Evolutionary conservation across 2,329 filamentous ascomycete species (phyloP).

Genomic region (Amauroascus niger): DNA sequence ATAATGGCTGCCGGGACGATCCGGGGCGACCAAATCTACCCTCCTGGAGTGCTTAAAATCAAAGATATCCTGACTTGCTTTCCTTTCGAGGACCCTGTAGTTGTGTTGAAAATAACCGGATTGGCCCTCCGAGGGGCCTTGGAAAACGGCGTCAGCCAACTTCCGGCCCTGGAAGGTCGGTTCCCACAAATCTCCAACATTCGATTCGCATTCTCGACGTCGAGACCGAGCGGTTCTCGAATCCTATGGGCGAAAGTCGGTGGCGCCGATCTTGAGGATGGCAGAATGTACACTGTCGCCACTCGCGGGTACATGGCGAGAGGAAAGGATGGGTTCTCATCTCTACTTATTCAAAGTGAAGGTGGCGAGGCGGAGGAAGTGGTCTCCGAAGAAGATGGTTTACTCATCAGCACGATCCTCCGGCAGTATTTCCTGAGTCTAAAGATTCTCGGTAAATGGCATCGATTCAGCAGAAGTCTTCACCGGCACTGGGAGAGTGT

Average conservation of each 20-base stretch:
- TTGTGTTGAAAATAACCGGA: constrained; percentile 63
- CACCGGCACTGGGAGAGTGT: constrained; percentile 57
- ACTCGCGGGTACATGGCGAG: constrained; percentile 84
- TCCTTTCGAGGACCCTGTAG: constrained; percentile 82
- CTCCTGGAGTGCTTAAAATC: constrained; percentile 64
- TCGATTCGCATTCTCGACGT: constrained; percentile 60
- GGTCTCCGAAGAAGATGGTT: constrained; percentile 75
- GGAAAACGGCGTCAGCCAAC: constrained; percentile 71
- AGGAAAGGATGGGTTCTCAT: constrained; percentile 75
- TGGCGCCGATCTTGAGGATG: constrained; percentile 51
- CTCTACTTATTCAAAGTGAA: constrained; percentile 63
- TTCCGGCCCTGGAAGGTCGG: constrained; percentile 73
- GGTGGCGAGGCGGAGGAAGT: constrained; percentile 69
- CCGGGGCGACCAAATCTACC: constrained; percentile 78
- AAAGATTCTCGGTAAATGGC: constrained; percentile 72
- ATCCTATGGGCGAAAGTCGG: constrained; percentile 55
- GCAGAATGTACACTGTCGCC: constrained; percentile 59
- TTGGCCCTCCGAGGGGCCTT: constrained; percentile 66
- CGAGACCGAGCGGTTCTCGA: constrained; percentile 50
- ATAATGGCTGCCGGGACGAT: constrained; percentile 82
- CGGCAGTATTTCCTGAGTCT: constrained; percentile 86
- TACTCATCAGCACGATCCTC: constrained; percentile 75
- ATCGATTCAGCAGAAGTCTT: constrained; percentile 55
- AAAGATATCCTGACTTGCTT: constrained; percentile 84
- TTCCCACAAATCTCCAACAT: constrained; percentile 87